phyloP scores from a whole-genome alignment of 441 rosid species.

The Gossypium schwendimanii region DNA sequence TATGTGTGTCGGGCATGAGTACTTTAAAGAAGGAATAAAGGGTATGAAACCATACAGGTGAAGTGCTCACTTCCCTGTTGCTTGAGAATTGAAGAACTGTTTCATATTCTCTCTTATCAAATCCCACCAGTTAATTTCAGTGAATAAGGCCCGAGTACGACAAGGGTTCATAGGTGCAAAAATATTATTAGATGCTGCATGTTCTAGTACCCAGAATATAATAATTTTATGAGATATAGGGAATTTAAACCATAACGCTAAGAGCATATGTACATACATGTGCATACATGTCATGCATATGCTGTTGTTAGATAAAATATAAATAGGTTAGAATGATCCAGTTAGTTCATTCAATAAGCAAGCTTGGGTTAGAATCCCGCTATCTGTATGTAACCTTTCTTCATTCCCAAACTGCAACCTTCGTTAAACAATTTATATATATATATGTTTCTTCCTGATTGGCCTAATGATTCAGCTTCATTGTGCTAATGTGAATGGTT shows the following conservation, averaged over 20 bases:
- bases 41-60: neutral
- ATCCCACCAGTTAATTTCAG: neutral
- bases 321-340: too few species aligned
- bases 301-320: too few species aligned
- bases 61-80: neutral
- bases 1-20: too few species aligned
- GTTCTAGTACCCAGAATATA: neutral
- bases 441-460: neutral
- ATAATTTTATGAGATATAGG: neutral
- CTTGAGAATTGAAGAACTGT: neutral
- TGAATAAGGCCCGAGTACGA: neutral
- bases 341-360: too few species aligned
- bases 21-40: too few species aligned
- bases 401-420: too few species aligned
- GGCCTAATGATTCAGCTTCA: neutral
- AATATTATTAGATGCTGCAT: neutral
- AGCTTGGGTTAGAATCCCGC: too few species aligned
- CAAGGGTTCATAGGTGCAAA: neutral
- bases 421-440: neutral
- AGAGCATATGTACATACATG: too few species aligned
- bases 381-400: too few species aligned
- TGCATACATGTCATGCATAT: neutral
- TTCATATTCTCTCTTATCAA: neutral
- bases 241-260: too few species aligned
- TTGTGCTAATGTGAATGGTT: conserved; percentile 9